phyloP scores from a whole-genome alignment of 2,329 filamentous ascomycete species.

The Leptographium radiaticola region DNA sequence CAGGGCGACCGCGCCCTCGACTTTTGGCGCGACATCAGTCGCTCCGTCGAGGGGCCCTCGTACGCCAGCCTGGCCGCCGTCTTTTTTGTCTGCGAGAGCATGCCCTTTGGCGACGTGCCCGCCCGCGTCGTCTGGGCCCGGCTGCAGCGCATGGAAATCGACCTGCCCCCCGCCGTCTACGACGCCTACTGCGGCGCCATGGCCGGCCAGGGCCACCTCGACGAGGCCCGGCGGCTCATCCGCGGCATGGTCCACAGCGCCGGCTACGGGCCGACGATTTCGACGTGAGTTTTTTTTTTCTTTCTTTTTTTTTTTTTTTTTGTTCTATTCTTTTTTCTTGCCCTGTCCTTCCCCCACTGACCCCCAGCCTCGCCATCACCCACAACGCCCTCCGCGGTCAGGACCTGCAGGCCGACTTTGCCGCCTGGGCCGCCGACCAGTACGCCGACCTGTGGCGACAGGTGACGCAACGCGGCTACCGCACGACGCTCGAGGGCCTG shows the following conservation, averaged over 20 bases:
- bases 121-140: conserved; percentile 59
- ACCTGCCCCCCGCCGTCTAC: conserved; percentile 61
- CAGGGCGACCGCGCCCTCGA: conserved; percentile 58
- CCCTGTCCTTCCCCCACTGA: no score
- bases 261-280: conserved; percentile 52
- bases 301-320: not conserved
- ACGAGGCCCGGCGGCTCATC: conserved; percentile 54
- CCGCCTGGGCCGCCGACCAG: conserved; percentile 57
- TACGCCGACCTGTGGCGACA: conserved; percentile 59
- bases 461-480: conserved; percentile 41
- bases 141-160: conserved; percentile 62
- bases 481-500: conserved; percentile 28
- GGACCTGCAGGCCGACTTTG: conserved; percentile 54
- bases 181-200: conserved; percentile 65
- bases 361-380: conserved; percentile 54
- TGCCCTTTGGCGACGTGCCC: conserved; percentile 41
- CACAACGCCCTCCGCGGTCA: conserved; percentile 61
- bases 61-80: conserved; percentile 70
- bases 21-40: conserved; percentile 76
- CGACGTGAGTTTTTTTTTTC: conserved; percentile 46
- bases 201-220: conserved; percentile 57
- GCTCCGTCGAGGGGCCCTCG: conserved; percentile 72
- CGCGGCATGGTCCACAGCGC: conserved; percentile 52
- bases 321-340: not conserved
- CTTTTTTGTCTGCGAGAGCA: conserved; percentile 62